A percentile compares a stretch with the other conserved stretches of the same genome.
Conservation (phyloP, 2,329 filamentous ascomycete species). For the Zymoseptoria brevis region DNA sequence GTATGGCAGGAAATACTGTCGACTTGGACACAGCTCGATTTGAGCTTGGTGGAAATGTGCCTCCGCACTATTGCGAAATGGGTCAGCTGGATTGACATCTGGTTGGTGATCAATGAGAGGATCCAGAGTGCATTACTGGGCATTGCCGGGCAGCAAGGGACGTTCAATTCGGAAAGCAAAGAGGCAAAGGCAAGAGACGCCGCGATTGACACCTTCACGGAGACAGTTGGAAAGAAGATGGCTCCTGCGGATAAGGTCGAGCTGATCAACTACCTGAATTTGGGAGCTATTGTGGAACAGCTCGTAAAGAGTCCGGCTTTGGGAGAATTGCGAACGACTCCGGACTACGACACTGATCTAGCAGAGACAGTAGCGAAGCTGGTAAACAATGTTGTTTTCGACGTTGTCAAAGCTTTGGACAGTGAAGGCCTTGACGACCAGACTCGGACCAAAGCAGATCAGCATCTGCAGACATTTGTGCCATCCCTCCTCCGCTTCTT, state of each 20-base stretch:
- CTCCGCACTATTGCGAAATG: slow-evolving; percentile 90
- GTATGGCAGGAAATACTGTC: slow-evolving; percentile 89
- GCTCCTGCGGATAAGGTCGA: slow-evolving; percentile 85
- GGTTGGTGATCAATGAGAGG: slow-evolving; percentile 78
- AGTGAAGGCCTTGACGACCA: slow-evolving; percentile 54
- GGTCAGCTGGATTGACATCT: slow-evolving; percentile 98
- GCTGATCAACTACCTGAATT: slow-evolving; percentile 83
- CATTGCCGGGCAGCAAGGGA: slow-evolving; percentile 67
- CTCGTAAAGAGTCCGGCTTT: slow-evolving; percentile 77
- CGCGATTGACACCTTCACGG: slow-evolving; percentile 88
- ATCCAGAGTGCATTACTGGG: slow-evolving; percentile 82
- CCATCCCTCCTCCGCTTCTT: slow-evolving; percentile 89
- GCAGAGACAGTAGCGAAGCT: slow-evolving; percentile 92
- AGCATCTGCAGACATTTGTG: slow-evolving; percentile 73
- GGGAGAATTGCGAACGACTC: slow-evolving; percentile 67
- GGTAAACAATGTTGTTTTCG: slow-evolving; percentile 80
- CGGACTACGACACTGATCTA: slow-evolving; percentile 88
- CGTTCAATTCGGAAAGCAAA: slow-evolving; percentile 47
- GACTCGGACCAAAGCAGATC: slow-evolving; percentile 66
- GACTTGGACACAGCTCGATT: slow-evolving; percentile 59
- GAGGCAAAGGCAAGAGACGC: slow-evolving; percentile 75
- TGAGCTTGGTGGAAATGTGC: slow-evolving; percentile 76
- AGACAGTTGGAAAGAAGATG: slow-evolving; percentile 98
- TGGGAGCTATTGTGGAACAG: slow-evolving; percentile 76
- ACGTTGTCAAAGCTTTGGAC: slow-evolving; percentile 81